These are phyloP conservation scores for Ligustrum vulgare DNA, from an alignment of 257 asterid species.

Conservation along the genomic window DNA sequence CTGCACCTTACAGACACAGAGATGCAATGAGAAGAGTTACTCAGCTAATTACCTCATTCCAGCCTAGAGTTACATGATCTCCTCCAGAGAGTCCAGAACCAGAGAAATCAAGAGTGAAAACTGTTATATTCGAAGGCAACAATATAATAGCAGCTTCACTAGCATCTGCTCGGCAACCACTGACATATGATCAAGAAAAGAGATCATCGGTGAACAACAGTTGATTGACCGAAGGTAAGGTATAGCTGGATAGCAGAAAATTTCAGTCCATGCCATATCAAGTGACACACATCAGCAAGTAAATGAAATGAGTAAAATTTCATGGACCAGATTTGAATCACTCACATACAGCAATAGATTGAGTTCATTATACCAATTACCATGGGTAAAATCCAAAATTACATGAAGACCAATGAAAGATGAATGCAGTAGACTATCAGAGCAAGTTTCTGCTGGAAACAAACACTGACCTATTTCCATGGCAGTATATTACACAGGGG, in stretches of 20 bases:
- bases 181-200: conserved; percentile 36
- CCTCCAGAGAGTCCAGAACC: conserved; percentile 99
- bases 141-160: conserved; percentile 96
- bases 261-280: background rate
- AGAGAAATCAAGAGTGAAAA: conserved; percentile 88
- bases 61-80: conserved; percentile 86
- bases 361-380: background rate
- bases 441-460: conserved; percentile 7
- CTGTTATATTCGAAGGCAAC: conserved; percentile 81
- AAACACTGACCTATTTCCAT: conserved; percentile 83
- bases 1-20: background rate
- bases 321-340: conserved; percentile 1
- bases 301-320: background rate
- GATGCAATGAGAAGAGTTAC: conserved; percentile 15
- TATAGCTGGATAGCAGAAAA: background rate
- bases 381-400: background rate
- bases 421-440: conserved; percentile 15
- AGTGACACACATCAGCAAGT: background rate
- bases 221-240: background rate
- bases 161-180: conserved; percentile 97
- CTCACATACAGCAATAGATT: conserved; percentile 10
- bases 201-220: conserved; percentile 20
- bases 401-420: conserved; percentile 12
- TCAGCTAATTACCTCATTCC: conserved; percentile 79
- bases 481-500: conserved; percentile 94